These are phyloP conservation scores for Ophiocordyceps unilateralis DNA, from an alignment of 2,329 filamentous ascomycete genomes.

Conservation along the genomic window DNA sequence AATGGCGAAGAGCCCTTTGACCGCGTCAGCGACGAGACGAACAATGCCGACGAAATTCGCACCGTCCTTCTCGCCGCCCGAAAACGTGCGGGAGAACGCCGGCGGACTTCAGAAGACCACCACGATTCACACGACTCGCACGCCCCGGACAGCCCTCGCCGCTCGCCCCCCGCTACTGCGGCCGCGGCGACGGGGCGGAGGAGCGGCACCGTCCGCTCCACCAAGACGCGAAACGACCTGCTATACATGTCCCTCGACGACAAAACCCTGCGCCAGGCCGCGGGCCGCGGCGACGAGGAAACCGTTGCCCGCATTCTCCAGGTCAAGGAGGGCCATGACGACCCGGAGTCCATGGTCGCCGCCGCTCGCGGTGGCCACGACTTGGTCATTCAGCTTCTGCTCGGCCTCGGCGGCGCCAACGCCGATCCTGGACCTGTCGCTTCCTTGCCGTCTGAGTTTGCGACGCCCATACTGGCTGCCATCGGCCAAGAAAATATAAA, in stretches of 20 bases:
- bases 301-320: constrained; percentile 44
- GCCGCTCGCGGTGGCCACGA: constrained; percentile 86
- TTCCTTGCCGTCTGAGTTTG: constrained; percentile 47
- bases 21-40: constrained; percentile 55
- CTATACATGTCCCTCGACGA: constrained; percentile 47
- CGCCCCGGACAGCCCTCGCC: constrained; percentile 39
- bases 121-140: constrained; percentile 34
- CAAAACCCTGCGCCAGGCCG: constrained; percentile 42
- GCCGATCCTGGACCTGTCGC: constrained; percentile 52
- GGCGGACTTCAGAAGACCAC: constrained; percentile 41
- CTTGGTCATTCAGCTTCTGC: constrained; percentile 62
- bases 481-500: constrained; percentile 80
- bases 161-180: constrained; percentile 29
- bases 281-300: constrained; percentile 42
- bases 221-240: constrained; percentile 46
- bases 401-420: constrained; percentile 48
- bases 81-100: constrained; percentile 35
- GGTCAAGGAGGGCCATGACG: constrained; percentile 44
- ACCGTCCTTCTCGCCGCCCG: constrained; percentile 43
- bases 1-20: constrained; percentile 85
- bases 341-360: constrained; percentile 76
- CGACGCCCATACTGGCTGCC: constrained; percentile 85
- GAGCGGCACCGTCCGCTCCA: constrained; percentile 37
- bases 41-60: constrained; percentile 68
- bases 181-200: constrained; percentile 26